Percentiles rank a stretch among this genome's conserved stretches.
These are phyloP conservation scores for Alectoria sarmentosa DNA, from an alignment of 495 filamentous ascomycete genomes.

Conservation along the genomic window DNA sequence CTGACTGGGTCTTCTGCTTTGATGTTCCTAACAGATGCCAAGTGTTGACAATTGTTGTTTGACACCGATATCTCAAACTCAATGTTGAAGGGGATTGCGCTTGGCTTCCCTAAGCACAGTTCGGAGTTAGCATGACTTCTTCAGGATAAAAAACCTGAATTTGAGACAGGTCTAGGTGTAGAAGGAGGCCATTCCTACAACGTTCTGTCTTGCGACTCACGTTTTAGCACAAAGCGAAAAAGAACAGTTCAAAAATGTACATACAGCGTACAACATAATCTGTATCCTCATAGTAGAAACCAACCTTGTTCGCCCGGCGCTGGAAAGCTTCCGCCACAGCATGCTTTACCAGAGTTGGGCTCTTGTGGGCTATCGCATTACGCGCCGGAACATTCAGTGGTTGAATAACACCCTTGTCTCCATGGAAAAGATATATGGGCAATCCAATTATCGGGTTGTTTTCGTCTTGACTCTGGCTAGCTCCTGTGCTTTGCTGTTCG, in stretches of 20 bases:
- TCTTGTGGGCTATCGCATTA: constrained; percentile 10
- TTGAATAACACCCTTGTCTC: neutral
- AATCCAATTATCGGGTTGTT: neutral
- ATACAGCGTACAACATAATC: constrained; percentile 12
- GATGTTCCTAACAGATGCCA: constrained; percentile 7
- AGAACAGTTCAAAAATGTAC: too few species aligned
- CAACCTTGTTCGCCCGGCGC: neutral
- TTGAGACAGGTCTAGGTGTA: too few species aligned
- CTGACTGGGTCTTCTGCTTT: constrained; percentile 6
- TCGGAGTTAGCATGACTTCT: too few species aligned
- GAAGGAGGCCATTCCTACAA: too few species aligned
- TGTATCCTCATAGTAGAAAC: neutral
- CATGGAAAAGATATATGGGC: neutral
- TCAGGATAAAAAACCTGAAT: too few species aligned
- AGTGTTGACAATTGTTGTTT: neutral
- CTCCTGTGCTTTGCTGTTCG: neutral
- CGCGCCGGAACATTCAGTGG: neutral
- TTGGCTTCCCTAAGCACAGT: too few species aligned
- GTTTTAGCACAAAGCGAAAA: too few species aligned
- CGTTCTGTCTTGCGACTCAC: too few species aligned
- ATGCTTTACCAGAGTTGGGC: neutral
- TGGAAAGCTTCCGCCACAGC: neutral
- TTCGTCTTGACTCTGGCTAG: neutral
- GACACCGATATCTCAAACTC: neutral
- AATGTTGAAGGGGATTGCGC: constrained; percentile 12